A percentile compares a stretch with the other conserved stretches of the same genome.
These are phyloP conservation scores for Lagenidium giganteum DNA, from an alignment of 352 stramenopile species.

Conservation along the genomic window DNA sequence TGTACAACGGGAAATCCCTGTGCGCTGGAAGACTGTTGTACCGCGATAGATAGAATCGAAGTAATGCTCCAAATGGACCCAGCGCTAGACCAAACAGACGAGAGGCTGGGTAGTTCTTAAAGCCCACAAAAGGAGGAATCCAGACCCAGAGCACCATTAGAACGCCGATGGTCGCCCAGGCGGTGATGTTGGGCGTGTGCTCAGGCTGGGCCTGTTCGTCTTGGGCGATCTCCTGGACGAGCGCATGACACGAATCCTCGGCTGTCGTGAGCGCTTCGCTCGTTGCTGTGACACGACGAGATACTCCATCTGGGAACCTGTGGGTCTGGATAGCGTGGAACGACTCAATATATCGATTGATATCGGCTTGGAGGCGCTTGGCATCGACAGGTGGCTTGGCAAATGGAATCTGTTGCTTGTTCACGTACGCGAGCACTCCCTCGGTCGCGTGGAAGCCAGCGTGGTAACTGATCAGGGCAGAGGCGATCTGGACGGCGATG, in stretches of 20 bases:
- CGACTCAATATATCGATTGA: background rate
- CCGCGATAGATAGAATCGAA: constrained; percentile 22
- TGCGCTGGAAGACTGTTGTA: constrained; percentile 15
- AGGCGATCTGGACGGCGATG: constrained; percentile 12
- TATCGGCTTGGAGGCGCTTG: constrained; percentile 5
- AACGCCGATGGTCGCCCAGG: constrained; percentile 1
- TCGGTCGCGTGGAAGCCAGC: constrained; percentile 11
- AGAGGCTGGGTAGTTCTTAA: constrained; percentile 14
- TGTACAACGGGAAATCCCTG: constrained; percentile 19
- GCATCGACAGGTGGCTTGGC: constrained; percentile 13
- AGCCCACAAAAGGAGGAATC: constrained; percentile 17
- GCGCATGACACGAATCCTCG: constrained; percentile 1
- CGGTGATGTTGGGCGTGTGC: background rate
- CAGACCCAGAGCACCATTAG: constrained; percentile 13
- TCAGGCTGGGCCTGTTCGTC: constrained; percentile 8
- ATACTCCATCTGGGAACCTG: constrained; percentile 3
- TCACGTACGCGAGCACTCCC: constrained; percentile 6
- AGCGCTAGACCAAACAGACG: constrained; percentile 16
- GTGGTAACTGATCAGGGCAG: constrained; percentile 7
- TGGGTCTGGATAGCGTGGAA: constrained; percentile 5
- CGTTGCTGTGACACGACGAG: constrained; percentile 2
- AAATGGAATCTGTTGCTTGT: constrained; percentile 1
- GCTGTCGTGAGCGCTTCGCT: constrained; percentile 5
- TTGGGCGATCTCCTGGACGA: constrained; percentile 7
- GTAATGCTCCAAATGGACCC: constrained; percentile 18